Base-by-base conservation (phyloP, 352 stramenopile genomes). In the Globisporangium irregulare region DNA sequence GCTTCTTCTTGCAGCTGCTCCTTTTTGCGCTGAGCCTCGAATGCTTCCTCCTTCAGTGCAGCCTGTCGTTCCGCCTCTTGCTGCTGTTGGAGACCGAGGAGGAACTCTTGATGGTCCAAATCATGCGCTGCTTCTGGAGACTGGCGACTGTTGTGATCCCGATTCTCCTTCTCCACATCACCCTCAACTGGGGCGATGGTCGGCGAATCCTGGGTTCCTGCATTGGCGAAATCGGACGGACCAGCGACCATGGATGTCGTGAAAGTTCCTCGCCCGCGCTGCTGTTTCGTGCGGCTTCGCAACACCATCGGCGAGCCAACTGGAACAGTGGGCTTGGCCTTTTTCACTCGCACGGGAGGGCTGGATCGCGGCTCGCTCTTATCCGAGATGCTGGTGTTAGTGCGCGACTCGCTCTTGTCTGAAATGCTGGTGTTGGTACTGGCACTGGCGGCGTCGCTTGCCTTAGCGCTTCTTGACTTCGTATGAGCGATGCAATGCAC, bases 401-500 rank as follows among this genome's bases (percentile, higher is more conserved):
- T 32, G 29, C 4, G 29, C 29, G 29, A 32, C 4, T 32, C 29
- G 29, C 29, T 32, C 29, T 32, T 32, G 29, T 32, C 29, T 32
- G 29, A 32, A 32, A 32, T 32, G 29, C 29, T 32, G 29, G 29
- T 32, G 29, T 32, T 32, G 29, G 4, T 4, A 32, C 29, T 32
- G 29, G 29, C 6, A 27, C 60, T 62, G 27, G 27, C n/a, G 1
- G 27, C n/a, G 4, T 24, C 27, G 9, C 57, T 67, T 41, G 43
- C 36, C 0, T 25, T 20, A 1, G 60, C 51, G 18, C 4, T 20
- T 5, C 20, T 20, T 3, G 38, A 48, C 18, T 43, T 10, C 0
- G 34, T 24, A 29, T 71, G 66, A 5, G 53, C 62, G 51, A 68
- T 22, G 14, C 66, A 71, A 20, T 50, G 29, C 22, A 43, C 66